phyloP scores from a whole-genome alignment of 805 yeast species.

The Candida maesae region DNA sequence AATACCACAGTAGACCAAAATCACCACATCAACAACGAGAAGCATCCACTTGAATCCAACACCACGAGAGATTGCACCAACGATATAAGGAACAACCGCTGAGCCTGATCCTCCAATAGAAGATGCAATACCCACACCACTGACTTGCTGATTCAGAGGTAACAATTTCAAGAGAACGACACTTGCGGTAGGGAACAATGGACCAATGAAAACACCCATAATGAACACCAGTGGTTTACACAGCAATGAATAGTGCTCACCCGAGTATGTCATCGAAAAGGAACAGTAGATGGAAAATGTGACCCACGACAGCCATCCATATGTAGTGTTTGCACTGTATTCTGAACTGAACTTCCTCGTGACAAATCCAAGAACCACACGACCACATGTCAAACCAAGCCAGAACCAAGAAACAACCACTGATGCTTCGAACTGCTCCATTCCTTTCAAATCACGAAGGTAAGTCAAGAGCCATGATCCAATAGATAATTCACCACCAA shows the following conservation, averaged over 20 bases:
- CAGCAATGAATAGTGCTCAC: conserved; percentile 2
- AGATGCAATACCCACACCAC: conserved; percentile 68
- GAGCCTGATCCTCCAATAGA: conserved; percentile 37
- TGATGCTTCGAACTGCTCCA: conserved; percentile 45
- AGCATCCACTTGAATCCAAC: conserved; percentile 13
- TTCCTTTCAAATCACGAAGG: conserved; percentile 49
- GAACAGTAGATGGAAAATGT: conserved; percentile 23
- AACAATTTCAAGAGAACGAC: conserved; percentile 58
- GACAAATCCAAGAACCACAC: conserved; percentile 53
- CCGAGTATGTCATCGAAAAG: conserved; percentile 10
- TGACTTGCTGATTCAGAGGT: conserved; percentile 56
- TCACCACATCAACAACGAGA: conserved; percentile 6
- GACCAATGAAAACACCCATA: conserved; percentile 63
- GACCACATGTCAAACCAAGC: conserved; percentile 68
- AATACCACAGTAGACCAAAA: conserved; percentile 8
- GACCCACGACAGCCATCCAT: conserved; percentile 32
- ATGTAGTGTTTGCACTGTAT: conserved; percentile 32
- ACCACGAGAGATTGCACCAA: conserved; percentile 40
- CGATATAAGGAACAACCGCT: conserved; percentile 28
- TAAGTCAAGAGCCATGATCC: conserved; percentile 73
- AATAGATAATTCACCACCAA: conserved; percentile 65
- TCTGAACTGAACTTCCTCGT: conserved; percentile 46
- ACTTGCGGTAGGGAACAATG: conserved; percentile 69
- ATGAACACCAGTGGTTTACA: conserved; percentile 28
- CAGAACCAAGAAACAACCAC: conserved; percentile 68